Evolutionary conservation across 2,329 filamentous ascomycete genomes (phyloP), one percentile per base, ranked within the genome.

Genomic region (Aspergillus pseudoterreus): DNA sequence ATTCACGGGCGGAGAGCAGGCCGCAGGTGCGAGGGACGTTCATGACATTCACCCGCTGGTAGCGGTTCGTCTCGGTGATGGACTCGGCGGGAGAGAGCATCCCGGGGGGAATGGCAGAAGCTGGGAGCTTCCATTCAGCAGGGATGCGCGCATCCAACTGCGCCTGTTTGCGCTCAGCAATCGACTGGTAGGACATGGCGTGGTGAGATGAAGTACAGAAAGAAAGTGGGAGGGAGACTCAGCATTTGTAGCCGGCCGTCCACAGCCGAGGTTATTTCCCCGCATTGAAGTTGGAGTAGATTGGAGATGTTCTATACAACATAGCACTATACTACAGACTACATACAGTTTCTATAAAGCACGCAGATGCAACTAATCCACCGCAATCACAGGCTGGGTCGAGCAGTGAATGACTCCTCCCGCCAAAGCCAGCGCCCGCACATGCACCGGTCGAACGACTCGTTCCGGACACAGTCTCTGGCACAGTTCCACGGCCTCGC

Each of bases 1-100:
- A 62, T 54, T 85, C 81, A 4, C 72, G 62, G 0, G 64, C n/a
- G 1, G 64, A 75, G 21, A 85, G 67, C 5, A 85, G 62, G 0
- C 80, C 79, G 57, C 79, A 80, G 45, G 70, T 69, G n/a, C 74
- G 69, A 2, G 81, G 81, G 9, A 83, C 66, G 24, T 76, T 67
- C 47, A 79, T 71, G 19, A 81, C 71, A 47, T 73, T 66, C 27
- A 69, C 59, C 30, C 61, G 52, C 33, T 63, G 61, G 43, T 71
- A 71, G n/a, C 53, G 49, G 33, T 63, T 59, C 0, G 63, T 58
- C 14, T 69, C 62, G 36, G 63, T 63, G 44, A 71, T 62, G 6
- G 70, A 72, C 15, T 73, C 67, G 24, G 66, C 62, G 1, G 62
- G 54, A 6, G 70, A 69, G 24, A 70, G 60, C 63, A 70, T 71